phyloP scores from a whole-genome alignment of 2,329 filamentous ascomycete genomes.

The Dendrostoma leiphaemia region DNA sequence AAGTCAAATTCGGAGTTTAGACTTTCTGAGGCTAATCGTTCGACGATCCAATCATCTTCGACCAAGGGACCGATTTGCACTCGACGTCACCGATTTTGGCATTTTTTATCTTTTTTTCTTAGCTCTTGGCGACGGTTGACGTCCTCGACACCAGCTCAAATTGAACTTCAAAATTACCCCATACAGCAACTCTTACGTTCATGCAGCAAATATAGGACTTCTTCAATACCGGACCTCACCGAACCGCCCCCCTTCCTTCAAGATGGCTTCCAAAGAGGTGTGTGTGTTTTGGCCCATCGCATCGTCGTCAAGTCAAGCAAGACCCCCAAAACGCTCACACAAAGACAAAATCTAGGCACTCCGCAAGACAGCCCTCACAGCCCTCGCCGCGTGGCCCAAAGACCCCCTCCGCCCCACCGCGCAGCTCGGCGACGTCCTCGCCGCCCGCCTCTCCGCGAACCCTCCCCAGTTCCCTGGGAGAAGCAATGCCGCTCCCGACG shows the following conservation, averaged over 20 bases:
- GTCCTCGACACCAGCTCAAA: not conserved
- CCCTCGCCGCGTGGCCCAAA: slow-evolving; percentile 60
- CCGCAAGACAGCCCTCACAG: slow-evolving; percentile 38
- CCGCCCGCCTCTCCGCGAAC: slow-evolving; percentile 39
- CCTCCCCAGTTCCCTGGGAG: slow-evolving; percentile 20
- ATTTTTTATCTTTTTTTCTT: not conserved
- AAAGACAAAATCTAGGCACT: slow-evolving; percentile 1
- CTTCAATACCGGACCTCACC: too few species aligned
- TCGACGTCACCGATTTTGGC: not conserved
- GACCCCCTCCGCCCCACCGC: slow-evolving; percentile 61
- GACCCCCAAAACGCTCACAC: not conserved
- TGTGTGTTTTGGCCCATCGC: not conserved
- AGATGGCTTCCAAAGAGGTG: slow-evolving; percentile 17
- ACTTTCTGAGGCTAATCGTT: too few species aligned
- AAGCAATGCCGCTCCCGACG: slow-evolving; percentile 27
- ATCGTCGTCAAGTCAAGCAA: not conserved
- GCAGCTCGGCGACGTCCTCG: slow-evolving; percentile 58
- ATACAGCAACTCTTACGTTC: not conserved
- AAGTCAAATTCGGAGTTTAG: too few species aligned
- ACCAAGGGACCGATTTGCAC: not conserved
- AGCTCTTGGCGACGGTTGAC: not conserved
- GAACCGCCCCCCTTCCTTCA: not conserved
- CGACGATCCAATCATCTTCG: too few species aligned
- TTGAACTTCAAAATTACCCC: too few species aligned
- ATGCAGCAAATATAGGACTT: not conserved